phyloP scores from a whole-genome alignment of 164 flowering plant genomes.

The Piper betle region DNA sequence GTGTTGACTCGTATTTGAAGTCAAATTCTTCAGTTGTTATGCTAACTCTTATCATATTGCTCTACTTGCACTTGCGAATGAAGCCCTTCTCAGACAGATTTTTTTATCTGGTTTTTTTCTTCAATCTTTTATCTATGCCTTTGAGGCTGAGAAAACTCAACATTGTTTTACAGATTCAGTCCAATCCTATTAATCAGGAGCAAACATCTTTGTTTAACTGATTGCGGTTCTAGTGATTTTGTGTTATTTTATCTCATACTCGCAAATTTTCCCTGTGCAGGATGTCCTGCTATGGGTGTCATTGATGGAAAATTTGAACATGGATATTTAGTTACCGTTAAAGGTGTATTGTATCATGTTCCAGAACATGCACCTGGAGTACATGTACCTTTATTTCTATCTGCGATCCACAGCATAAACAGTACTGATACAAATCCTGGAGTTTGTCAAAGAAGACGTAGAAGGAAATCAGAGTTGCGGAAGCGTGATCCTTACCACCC shows the following conservation, averaged over 20 bases:
- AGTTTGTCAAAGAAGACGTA: slow-evolving; percentile 46
- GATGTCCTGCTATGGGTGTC: slow-evolving; percentile 44
- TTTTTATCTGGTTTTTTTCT: not conserved
- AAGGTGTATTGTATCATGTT: slow-evolving; percentile 75
- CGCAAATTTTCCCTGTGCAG: slow-evolving; percentile 21
- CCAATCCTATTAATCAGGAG: no score
- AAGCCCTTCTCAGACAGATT: not conserved
- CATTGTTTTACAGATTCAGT: no score
- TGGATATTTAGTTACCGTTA: slow-evolving; percentile 70
- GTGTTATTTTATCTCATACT: no score
- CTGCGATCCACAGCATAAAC: slow-evolving; percentile 3
- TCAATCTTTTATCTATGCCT: no score
- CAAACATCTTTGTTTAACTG: not conserved
- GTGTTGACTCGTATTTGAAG: no score
- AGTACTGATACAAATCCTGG: slow-evolving; percentile 14
- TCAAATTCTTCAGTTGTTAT: no score
- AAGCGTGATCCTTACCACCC: slow-evolving; percentile 89
- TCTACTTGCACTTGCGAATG: no score
- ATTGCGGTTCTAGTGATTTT: not conserved
- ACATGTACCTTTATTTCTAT: slow-evolving; percentile 9
- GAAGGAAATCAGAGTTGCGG: slow-evolving; percentile 80
- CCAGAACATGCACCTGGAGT: slow-evolving; percentile 12
- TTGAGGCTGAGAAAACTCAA: no score
- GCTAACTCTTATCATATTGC: no score
- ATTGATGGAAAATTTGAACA: slow-evolving; percentile 77